Percentiles rank a stretch among this genome's conserved stretches.
Evolutionary conservation across 2,329 filamentous ascomycete species (phyloP).

Genomic region (Teratosphaeria epicoccoides): DNA sequence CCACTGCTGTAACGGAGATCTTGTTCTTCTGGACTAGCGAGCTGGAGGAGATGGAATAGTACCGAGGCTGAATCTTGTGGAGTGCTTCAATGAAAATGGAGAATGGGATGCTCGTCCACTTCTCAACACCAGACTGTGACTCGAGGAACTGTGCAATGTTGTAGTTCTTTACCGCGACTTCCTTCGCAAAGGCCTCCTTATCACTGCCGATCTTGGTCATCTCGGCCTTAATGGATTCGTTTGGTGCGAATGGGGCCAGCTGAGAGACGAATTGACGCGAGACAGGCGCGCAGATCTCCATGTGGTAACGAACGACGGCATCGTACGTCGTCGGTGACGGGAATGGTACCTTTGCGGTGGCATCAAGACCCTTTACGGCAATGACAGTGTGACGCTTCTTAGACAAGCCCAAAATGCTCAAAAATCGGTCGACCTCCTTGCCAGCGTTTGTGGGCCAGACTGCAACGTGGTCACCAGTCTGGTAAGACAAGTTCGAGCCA

Average conservation of each 20-base stretch:
- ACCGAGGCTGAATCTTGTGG: conserved; percentile 90
- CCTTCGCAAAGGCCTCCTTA: conserved; percentile 89
- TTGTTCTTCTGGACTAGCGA: conserved; percentile 88
- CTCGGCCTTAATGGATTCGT: conserved; percentile 73
- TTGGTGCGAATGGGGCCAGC: conserved; percentile 79
- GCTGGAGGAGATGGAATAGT: conserved; percentile 98
- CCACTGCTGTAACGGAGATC: conserved; percentile 89
- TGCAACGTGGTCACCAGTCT: conserved; percentile 94
- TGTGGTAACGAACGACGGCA: conserved; percentile 83
- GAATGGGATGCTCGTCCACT: conserved; percentile 81
- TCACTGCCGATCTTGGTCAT: conserved; percentile 82
- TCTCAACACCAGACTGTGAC: conserved; percentile 58
- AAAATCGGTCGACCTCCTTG: conserved; percentile 80
- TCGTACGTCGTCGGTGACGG: conserved; percentile 95
- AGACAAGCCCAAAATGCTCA: conserved; percentile 64
- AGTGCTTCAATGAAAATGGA: conserved; percentile 89
- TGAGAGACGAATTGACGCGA: conserved; percentile 90
- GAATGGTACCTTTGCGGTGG: conserved; percentile 94
- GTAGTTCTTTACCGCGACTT: conserved; percentile 68
- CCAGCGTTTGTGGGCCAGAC: conserved; percentile 96
- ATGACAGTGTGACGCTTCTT: conserved; percentile 75
- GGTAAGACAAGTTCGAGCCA: conserved; percentile 81
- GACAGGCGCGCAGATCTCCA: conserved; percentile 90
- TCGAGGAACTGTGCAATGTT: conserved; percentile 83
- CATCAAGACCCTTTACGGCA: conserved; percentile 80